A percentile compares a stretch with the other conserved stretches of the same genome.
These are phyloP conservation scores for Monosporascus sp. DNA, from an alignment of 2,329 filamentous ascomycete genomes.

Conservation along the genomic window DNA sequence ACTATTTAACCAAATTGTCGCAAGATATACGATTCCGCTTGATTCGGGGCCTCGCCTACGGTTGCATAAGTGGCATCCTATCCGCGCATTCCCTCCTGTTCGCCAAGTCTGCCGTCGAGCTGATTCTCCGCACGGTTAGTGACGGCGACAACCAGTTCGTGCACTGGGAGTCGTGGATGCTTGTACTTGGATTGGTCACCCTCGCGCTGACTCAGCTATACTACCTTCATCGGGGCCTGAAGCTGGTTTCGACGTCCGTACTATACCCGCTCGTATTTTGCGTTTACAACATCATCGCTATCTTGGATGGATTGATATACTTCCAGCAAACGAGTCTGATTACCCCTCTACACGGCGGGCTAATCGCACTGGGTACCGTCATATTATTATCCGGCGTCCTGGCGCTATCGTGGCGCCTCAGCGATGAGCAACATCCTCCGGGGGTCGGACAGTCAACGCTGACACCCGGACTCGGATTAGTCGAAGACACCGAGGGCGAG, in stretches of 20 bases:
- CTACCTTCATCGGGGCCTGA: slow-evolving; percentile 88
- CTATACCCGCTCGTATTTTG: slow-evolving; percentile 97
- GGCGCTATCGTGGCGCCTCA: slow-evolving; percentile 88
- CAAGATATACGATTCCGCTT: slow-evolving; percentile 66
- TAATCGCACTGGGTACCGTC: slow-evolving; percentile 81
- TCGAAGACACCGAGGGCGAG: slow-evolving; percentile 62
- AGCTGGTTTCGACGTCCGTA: slow-evolving; percentile 90
- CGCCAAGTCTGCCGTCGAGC: slow-evolving; percentile 93
- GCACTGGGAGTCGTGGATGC: slow-evolving; percentile 90
- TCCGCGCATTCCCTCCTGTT: slow-evolving; percentile 91
- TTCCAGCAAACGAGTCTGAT: slow-evolving; percentile 85
- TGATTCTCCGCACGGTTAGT: slow-evolving; percentile 79
- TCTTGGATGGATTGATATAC: slow-evolving; percentile 94
- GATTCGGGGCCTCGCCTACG: slow-evolving; percentile 78
- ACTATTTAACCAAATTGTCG: slow-evolving; percentile 46
- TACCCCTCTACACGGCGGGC: slow-evolving; percentile 65
- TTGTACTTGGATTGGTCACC: slow-evolving; percentile 73
- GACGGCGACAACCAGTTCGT: slow-evolving; percentile 91
- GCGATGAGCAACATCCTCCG: slow-evolving; percentile 64
- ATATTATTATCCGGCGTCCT: slow-evolving; percentile 85
- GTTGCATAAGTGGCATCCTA: slow-evolving; percentile 83
- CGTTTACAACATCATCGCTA: slow-evolving; percentile 98
- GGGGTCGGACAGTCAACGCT: slow-evolving; percentile 63
- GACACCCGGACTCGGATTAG: slow-evolving; percentile 75
- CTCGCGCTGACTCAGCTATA: slow-evolving; percentile 89